Evolutionary conservation across 768 basidiomycete species (phyloP), one percentile per base, ranked within the genome.

Genomic region (Tephrocybe sp.): DNA sequence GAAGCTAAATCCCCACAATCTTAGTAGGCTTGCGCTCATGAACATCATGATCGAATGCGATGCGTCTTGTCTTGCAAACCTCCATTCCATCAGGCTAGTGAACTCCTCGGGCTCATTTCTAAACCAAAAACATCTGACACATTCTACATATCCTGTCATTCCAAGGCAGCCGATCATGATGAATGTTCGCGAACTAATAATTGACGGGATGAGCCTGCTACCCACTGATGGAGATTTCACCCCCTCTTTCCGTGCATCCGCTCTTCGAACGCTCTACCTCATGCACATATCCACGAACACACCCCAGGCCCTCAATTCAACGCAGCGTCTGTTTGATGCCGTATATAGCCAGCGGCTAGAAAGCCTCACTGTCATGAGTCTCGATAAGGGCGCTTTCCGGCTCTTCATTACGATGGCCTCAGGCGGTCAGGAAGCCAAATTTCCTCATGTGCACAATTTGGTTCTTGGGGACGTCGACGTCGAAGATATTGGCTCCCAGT

Each of bases 61-160:
- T 39, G 56, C 56, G 3, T 30, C 48, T 26, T 45, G 45, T 34
- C 53, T 57, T 14, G 43, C 36, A 17, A 43, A 47, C 32, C 33
- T 57, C n/a, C n/a, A n/a, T 38, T 40, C 21, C 5, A 20, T 8
- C 6, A 14, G 54, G 0, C 26, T 38, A n/a, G 49, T 54, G 11
- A 18, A 45, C 30, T 48, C 50, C 34, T 42, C 45, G n/a, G 50
- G 54, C 4, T 46, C 49, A 17, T 18, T 55, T 14, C 26, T 55
- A 18, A 44, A 55, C 17, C 54, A 55, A 18, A 42, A 14, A 11
- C 44, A 50, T 32, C 30, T 55, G 2, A 17, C 25, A 7, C 54
- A 55, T 17, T 33, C 54, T 15, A 51, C 49, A 1, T 55, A 55
- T 18, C 54, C 54, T 0, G 21, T 38, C 23, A 51, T 55, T 11